Percentiles rank a stretch among this genome's conserved stretches.
Conservation (phyloP, 2,329 filamentous ascomycete species). For the Calonectria hawksworthii region DNA sequence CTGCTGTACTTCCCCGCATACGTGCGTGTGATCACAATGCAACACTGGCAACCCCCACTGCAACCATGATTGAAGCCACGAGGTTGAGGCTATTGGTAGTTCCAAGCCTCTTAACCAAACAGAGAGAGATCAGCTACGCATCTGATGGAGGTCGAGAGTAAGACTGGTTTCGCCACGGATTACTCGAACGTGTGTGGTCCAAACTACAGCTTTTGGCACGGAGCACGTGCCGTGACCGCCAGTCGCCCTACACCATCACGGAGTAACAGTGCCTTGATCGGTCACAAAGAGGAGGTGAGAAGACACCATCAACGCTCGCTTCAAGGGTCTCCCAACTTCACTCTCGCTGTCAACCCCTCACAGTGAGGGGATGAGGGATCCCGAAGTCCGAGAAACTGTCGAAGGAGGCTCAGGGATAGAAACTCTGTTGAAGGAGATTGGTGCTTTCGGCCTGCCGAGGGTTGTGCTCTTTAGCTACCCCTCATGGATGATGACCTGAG, state of each 20-base stretch:
- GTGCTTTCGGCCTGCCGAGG: neutral
- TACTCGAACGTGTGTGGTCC: neutral
- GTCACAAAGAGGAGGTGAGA: neutral
- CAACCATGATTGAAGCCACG: neutral
- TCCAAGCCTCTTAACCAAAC: neutral
- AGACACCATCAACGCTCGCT: constrained; percentile 1
- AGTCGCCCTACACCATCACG: constrained; percentile 22
- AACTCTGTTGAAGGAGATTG: neutral
- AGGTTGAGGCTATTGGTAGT: constrained; percentile 12
- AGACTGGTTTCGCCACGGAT: constrained; percentile 1
- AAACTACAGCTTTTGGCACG: neutral
- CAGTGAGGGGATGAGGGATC: neutral
- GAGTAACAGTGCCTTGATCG: neutral
- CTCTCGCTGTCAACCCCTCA: neutral
- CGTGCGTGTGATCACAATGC: constrained; percentile 19
- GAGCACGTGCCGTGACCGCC: neutral
- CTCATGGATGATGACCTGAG: constrained; percentile 5
- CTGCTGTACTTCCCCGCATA: constrained; percentile 4
- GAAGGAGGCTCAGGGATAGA: neutral
- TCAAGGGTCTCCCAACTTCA: neutral
- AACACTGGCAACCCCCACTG: constrained; percentile 5
- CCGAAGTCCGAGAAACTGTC: constrained; percentile 29
- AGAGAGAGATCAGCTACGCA: neutral
- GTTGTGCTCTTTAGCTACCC: neutral
- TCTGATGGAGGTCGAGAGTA: neutral